These are phyloP conservation scores for Mollisiaceae sp. DNA, from an alignment of 2,329 filamentous ascomycete genomes.

Conservation along the genomic window DNA sequence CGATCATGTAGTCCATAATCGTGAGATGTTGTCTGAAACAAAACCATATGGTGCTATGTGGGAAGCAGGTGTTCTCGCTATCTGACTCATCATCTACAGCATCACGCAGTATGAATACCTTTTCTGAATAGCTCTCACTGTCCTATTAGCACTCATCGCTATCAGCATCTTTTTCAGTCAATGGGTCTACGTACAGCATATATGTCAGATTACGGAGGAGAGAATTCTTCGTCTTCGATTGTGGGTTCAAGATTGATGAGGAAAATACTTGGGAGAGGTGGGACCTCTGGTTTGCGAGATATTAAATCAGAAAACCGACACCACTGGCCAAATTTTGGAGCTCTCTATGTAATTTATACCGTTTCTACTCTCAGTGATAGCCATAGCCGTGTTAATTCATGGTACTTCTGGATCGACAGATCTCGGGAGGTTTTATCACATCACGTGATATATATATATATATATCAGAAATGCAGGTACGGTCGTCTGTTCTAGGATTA, in stretches of 20 bases:
- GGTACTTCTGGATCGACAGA: no score
- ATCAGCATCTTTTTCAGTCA: constrained; percentile 81
- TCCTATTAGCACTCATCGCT: constrained; percentile 65
- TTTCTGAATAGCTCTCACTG: constrained; percentile 67
- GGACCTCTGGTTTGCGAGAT: constrained; percentile 77
- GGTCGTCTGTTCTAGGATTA: no score
- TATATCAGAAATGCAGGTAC: no score
- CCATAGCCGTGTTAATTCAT: no score
- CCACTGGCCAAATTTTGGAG: no score
- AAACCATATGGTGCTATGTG: constrained; percentile 83
- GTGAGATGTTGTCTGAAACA: constrained; percentile 63
- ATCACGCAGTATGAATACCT: constrained; percentile 61
- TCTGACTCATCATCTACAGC: constrained; percentile 73
- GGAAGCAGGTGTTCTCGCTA: constrained; percentile 73
- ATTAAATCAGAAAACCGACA: constrained; percentile 66
- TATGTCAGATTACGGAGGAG: constrained; percentile 82
- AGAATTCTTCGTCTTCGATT: constrained; percentile 81
- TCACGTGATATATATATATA: no score
- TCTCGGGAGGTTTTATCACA: no score
- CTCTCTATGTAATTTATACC: no score
- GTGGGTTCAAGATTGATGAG: constrained; percentile 85
- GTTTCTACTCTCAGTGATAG: no score
- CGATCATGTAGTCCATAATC: constrained; percentile 32
- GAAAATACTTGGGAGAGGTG: constrained; percentile 77
- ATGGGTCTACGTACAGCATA: constrained; percentile 90